Evolutionary conservation across 306 rosid species (phyloP).

Genomic region (Medicago lupulina): DNA sequence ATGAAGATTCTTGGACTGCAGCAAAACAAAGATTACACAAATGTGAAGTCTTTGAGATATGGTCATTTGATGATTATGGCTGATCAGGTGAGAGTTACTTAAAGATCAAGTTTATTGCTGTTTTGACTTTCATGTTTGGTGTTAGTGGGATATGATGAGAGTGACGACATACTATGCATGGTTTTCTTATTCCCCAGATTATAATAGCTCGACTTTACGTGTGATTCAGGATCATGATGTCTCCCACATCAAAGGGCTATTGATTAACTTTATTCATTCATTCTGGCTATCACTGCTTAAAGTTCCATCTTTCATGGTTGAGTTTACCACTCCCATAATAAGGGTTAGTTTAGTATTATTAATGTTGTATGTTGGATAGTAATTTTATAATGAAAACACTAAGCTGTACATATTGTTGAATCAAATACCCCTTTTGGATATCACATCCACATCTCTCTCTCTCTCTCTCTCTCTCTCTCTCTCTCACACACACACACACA

Average conservation of each 20-base stretch:
- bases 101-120: not conserved
- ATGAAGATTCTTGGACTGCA: constrained; percentile 93
- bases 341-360: constrained; percentile 51
- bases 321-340: constrained; percentile 90
- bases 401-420: not conserved
- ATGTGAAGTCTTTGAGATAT: constrained; percentile 77
- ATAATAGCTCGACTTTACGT: constrained; percentile 3
- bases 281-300: constrained; percentile 91
- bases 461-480: not conserved
- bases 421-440: not conserved
- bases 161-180: not conserved
- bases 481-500: no score
- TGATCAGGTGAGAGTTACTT: constrained; percentile 74
- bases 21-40: constrained; percentile 79
- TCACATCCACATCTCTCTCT: not conserved
- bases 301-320: constrained; percentile 87
- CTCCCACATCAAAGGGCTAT: constrained; percentile 91
- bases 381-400: not conserved
- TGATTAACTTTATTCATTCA: constrained; percentile 89
- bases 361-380: not conserved
- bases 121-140: not conserved
- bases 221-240: constrained; percentile 87
- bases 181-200: not conserved
- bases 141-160: not conserved
- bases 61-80: constrained; percentile 98